phyloP scores from a whole-genome alignment of 371 early-diverging fungal genomes.

The Syncephalis plumigaleata region DNA sequence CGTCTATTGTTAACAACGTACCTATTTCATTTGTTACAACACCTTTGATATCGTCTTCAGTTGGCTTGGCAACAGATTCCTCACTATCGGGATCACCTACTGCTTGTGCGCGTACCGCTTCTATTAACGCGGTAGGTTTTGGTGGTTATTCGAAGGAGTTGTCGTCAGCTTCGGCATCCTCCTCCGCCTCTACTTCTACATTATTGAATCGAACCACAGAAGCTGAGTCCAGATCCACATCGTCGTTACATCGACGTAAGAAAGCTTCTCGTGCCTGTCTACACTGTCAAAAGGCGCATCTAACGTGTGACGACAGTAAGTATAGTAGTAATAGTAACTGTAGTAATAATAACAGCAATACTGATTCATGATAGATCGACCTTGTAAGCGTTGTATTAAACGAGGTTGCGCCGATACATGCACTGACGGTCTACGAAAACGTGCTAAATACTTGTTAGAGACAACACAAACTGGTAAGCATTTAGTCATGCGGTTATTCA shows the following conservation, averaged over 20 bases:
- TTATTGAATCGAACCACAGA: background rate
- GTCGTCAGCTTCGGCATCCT: no score
- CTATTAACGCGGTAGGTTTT: background rate
- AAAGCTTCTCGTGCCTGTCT: constrained; percentile 10
- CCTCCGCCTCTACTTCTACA: background rate
- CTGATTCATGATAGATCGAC: constrained; percentile 29
- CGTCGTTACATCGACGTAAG: constrained; percentile 4
- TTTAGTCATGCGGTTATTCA: background rate
- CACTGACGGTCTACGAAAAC: constrained; percentile 57
- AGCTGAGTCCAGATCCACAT: background rate
- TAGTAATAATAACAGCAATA: constrained; percentile 8
- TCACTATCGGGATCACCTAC: no score
- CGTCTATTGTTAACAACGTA: background rate
- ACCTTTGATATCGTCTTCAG: background rate
- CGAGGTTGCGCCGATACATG: constrained; percentile 53
- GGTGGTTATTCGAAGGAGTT: no score
- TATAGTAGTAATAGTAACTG: constrained; percentile 1
- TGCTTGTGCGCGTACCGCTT: no score
- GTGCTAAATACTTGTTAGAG: constrained; percentile 62
- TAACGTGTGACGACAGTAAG: constrained; percentile 10
- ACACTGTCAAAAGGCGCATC: constrained; percentile 11
- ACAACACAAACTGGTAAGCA: constrained; percentile 7
- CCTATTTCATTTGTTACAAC: background rate
- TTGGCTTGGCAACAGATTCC: background rate
- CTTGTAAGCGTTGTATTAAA: constrained; percentile 73